Evolutionary conservation across 495 filamentous ascomycete species (phyloP).

Genomic region (Aspergillus sclerotiicarbonarius): DNA sequence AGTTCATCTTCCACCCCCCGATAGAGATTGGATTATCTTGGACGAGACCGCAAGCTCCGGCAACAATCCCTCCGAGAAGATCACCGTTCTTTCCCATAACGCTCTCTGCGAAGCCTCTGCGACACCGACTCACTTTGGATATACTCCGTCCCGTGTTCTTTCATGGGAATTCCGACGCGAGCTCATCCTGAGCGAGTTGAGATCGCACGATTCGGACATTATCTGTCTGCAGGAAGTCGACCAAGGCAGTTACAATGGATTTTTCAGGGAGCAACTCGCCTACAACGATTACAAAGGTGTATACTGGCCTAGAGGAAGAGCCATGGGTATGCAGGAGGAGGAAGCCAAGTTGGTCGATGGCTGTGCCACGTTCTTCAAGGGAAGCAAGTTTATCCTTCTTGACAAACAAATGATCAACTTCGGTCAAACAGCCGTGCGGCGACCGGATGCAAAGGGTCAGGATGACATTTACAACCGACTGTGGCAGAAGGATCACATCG

Average conservation of each 20-base stretch:
- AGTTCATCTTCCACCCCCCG: constrained; percentile 65
- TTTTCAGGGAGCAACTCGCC: constrained; percentile 77
- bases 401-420: constrained; percentile 94
- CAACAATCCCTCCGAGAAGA: constrained; percentile 45
- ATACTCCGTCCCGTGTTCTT: constrained; percentile 73
- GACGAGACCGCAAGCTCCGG: constrained; percentile 52
- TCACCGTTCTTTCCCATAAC: constrained; percentile 89
- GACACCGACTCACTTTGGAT: constrained; percentile 79
- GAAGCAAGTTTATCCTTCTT: constrained; percentile 82
- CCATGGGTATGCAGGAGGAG: constrained; percentile 85
- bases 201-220: constrained; percentile 79
- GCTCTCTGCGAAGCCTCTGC: constrained; percentile 91
- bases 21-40: constrained; percentile 66
- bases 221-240: constrained; percentile 93
- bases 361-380: constrained; percentile 95
- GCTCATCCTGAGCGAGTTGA: constrained; percentile 75
- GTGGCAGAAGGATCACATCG: constrained; percentile 97
- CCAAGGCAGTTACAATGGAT: constrained; percentile 83
- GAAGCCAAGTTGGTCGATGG: constrained; percentile 87
- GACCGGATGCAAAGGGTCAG: constrained; percentile 91
- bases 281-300: constrained; percentile 88
- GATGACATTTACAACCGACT: constrained; percentile 96
- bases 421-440: constrained; percentile 83
- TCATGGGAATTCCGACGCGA: constrained; percentile 83
- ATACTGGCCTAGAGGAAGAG: constrained; percentile 81